A percentile compares a stretch with the other conserved stretches of the same genome.
phyloP scores from a whole-genome alignment of 768 basidiomycete species.

The Macrolepiota fuliginosa region DNA sequence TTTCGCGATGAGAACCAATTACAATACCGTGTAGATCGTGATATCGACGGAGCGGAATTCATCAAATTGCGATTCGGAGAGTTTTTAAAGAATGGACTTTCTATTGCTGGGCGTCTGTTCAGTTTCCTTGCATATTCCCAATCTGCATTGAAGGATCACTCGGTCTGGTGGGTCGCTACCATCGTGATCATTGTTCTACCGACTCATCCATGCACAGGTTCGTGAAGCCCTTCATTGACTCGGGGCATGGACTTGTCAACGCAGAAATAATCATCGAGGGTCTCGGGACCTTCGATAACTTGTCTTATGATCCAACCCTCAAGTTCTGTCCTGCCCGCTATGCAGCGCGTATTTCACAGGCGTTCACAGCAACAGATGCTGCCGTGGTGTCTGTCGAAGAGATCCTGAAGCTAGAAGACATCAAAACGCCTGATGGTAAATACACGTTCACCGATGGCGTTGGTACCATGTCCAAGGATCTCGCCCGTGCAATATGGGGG shows the following conservation, averaged over 20 bases:
- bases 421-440: slow-evolving; percentile 26
- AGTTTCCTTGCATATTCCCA: slow-evolving; percentile 71
- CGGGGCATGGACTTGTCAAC: slow-evolving; percentile 25
- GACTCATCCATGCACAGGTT: slow-evolving; percentile 43
- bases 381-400: slow-evolving; percentile 49
- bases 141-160: slow-evolving; percentile 68
- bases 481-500: slow-evolving; percentile 50
- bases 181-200: neutral
- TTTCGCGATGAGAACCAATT: slow-evolving; percentile 17
- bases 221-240: slow-evolving; percentile 49
- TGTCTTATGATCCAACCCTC: slow-evolving; percentile 42
- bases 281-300: slow-evolving; percentile 52
- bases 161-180: slow-evolving; percentile 43
- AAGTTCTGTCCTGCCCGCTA: slow-evolving; percentile 67
- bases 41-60: slow-evolving; percentile 34
- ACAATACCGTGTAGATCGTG: slow-evolving; percentile 17
- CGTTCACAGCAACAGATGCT: slow-evolving; percentile 71
- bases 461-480: slow-evolving; percentile 55
- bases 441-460: slow-evolving; percentile 71
- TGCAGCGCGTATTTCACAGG: slow-evolving; percentile 69
- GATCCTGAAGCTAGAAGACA: slow-evolving; percentile 39
- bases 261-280: slow-evolving; percentile 51
- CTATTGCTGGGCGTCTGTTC: slow-evolving; percentile 53
- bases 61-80: slow-evolving; percentile 45
- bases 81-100: slow-evolving; percentile 44